A percentile compares a stretch with the other conserved stretches of the same genome.
Conservation (phyloP, 371 early-diverging fungal species). For the Mucor plumbeus region DNA sequence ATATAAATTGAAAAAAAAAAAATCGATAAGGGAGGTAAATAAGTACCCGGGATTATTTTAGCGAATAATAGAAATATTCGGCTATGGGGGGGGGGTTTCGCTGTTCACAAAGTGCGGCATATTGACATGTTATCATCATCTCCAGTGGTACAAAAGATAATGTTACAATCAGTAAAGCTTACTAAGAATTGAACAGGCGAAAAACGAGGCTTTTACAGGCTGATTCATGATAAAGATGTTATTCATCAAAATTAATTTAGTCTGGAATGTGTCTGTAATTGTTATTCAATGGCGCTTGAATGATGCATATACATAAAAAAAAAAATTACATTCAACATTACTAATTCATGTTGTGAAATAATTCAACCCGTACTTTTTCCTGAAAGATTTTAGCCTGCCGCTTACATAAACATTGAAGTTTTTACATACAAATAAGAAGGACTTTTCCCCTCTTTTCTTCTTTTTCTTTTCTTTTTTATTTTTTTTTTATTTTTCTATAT, state of each 20-base stretch:
- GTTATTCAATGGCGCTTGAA: not conserved
- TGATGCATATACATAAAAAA: not conserved
- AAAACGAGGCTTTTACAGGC: conserved; percentile 3
- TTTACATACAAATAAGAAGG: not conserved
- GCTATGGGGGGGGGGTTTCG: too few relatives aligned
- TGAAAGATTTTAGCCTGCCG: not conserved
- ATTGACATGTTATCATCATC: not conserved
- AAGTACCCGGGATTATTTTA: too few relatives aligned
- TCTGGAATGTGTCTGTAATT: not conserved
- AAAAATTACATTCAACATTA: not conserved
- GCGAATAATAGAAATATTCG: too few relatives aligned
- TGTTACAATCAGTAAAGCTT: not conserved
- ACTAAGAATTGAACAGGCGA: not conserved
- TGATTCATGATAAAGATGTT: not conserved
- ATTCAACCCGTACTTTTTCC: not conserved
- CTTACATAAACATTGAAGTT: not conserved
- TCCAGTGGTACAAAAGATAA: not conserved
- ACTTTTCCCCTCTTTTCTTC: too few relatives aligned
- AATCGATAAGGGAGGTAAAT: too few relatives aligned
- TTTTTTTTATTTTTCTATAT: not conserved
- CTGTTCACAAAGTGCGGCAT: not conserved
- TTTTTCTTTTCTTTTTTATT: not conserved
- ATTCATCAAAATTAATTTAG: not conserved
- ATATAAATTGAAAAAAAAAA: too few relatives aligned
- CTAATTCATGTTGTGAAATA: not conserved